Evolutionary conservation across 2,329 filamentous ascomycete species (phyloP).

Genomic region (Helotiales sp.): DNA sequence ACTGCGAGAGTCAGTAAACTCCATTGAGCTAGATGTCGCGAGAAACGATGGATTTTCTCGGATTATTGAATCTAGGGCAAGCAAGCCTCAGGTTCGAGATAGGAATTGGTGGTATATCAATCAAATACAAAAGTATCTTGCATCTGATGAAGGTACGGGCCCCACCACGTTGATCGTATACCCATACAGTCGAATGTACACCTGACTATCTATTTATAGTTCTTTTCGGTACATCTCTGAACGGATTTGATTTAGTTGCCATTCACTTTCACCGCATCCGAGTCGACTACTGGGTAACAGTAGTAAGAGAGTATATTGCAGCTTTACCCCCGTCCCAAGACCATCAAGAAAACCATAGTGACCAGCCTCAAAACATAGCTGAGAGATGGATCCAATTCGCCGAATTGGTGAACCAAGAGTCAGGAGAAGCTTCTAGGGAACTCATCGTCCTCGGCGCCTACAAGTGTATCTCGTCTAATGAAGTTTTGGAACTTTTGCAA

Average conservation of each 20-base stretch:
- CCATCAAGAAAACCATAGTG: background rate
- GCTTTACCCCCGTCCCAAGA: background rate
- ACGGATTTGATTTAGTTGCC: too few species aligned
- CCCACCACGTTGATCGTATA: too few species aligned
- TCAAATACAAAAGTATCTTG: too few species aligned
- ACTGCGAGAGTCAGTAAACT: slow-evolving; percentile 3
- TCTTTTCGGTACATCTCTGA: too few species aligned
- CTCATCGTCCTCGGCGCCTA: background rate
- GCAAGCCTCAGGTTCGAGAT: too few species aligned
- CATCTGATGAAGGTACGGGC: too few species aligned
- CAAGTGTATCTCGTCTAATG: slow-evolving; percentile 1
- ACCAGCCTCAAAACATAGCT: background rate
- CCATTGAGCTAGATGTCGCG: background rate
- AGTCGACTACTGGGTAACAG: background rate
- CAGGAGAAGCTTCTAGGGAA: slow-evolving; percentile 3
- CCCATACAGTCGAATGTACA: too few species aligned
- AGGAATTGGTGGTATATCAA: too few species aligned
- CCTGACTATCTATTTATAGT: too few species aligned
- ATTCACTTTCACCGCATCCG: too few species aligned
- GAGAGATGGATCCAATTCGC: slow-evolving; percentile 1
- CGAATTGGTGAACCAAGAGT: background rate
- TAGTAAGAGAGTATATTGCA: background rate
- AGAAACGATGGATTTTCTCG: too few species aligned
- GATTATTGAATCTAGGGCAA: too few species aligned
- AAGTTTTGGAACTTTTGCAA: slow-evolving; percentile 1